Evolutionary conservation across 192 early-diverging fungal species (phyloP).

Genomic region (Chytriomyces hyalinus): DNA sequence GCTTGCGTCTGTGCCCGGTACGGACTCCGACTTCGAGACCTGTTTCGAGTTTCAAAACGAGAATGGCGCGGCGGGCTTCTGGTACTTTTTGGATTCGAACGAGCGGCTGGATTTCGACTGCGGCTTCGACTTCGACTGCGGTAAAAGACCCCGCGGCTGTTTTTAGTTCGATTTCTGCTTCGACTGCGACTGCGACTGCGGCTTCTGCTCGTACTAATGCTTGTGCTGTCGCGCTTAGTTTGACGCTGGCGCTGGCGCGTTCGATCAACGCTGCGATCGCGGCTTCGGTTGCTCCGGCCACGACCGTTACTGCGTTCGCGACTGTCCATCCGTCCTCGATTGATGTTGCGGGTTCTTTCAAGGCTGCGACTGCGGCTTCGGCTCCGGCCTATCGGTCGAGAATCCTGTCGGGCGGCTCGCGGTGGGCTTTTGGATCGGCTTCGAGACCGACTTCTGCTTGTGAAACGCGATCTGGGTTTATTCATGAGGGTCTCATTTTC

Average conservation of each 20-base stretch:
- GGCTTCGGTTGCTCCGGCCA: background rate
- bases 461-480: background rate
- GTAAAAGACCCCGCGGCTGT: background rate
- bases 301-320: background rate
- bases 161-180: slow-evolving; percentile 14
- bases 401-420: background rate
- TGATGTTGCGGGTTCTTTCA: background rate
- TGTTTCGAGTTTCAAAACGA: background rate
- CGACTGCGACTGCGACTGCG: slow-evolving; percentile 11
- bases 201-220: background rate
- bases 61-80: background rate
- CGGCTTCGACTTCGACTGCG: slow-evolving; percentile 11
- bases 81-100: background rate
- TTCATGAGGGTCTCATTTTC: no score
- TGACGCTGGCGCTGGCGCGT: background rate
- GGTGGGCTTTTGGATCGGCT: background rate
- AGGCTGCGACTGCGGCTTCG: slow-evolving; percentile 16
- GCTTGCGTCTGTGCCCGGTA: background rate
- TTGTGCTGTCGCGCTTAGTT: background rate
- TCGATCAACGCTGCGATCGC: background rate
- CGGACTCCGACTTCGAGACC: background rate
- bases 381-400: background rate
- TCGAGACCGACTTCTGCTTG: background rate
- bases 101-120: background rate
- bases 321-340: background rate